These are phyloP conservation scores for Neurospora terricola DNA, from an alignment of 495 filamentous ascomycete genomes.

Conservation along the genomic window DNA sequence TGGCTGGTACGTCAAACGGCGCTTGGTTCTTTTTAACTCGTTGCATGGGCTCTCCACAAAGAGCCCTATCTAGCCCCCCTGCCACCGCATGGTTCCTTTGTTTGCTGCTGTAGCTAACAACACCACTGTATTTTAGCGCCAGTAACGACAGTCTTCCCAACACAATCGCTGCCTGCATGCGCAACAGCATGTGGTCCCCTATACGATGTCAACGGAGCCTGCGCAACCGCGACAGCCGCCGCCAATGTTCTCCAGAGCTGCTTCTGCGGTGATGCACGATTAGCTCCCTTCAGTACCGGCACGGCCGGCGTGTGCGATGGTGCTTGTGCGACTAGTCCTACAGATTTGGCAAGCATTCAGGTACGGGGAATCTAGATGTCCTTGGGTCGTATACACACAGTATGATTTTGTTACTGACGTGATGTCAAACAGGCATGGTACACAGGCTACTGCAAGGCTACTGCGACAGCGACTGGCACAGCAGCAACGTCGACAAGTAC, in stretches of 20 bases:
- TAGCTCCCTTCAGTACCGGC: slow-evolving; percentile 32
- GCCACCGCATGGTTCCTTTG: neutral
- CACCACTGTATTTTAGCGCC: neutral
- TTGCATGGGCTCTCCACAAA: neutral
- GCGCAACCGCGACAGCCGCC: slow-evolving; percentile 21
- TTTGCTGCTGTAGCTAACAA: neutral
- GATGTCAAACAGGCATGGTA: slow-evolving; percentile 29
- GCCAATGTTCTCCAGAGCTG: slow-evolving; percentile 27
- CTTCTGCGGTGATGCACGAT: slow-evolving; percentile 35
- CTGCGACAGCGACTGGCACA: slow-evolving; percentile 14
- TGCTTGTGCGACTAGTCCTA: slow-evolving; percentile 22
- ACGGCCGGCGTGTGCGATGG: slow-evolving; percentile 31
- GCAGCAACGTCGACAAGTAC: slow-evolving; percentile 11
- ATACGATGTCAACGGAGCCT: slow-evolving; percentile 46
- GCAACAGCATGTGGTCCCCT: slow-evolving; percentile 35
- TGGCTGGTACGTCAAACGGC: neutral
- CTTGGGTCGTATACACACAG: neutral
- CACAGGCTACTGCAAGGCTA: slow-evolving; percentile 29
- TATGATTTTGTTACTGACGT: neutral
- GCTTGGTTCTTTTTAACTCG: neutral
- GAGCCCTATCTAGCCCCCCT: neutral
- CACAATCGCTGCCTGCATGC: slow-evolving; percentile 36
- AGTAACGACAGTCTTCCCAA: slow-evolving; percentile 37
- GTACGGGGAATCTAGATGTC: neutral
- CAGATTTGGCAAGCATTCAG: slow-evolving; percentile 32